Evolutionary conservation across 768 basidiomycete species (phyloP).

Genomic region (Leccinum imitatum): DNA sequence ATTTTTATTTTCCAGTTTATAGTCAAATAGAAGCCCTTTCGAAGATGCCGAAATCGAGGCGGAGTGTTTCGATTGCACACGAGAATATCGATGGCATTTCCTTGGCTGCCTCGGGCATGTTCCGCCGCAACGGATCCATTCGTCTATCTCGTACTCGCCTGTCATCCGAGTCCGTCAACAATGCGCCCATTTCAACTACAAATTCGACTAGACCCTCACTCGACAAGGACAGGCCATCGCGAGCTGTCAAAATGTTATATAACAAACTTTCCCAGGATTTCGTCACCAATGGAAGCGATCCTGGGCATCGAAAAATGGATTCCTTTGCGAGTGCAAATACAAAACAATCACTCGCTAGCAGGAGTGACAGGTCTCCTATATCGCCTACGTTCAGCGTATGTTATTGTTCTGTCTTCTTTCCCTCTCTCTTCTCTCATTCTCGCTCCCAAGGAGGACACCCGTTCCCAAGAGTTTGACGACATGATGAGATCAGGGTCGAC

Average conservation of each 20-base stretch:
- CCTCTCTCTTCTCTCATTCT: conserved; percentile 2
- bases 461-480: conserved; percentile 85
- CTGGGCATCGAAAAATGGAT: conserved; percentile 54
- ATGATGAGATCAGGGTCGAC: conserved; percentile 87
- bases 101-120: conserved; percentile 36
- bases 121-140: conserved; percentile 26
- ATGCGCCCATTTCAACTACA: conserved; percentile 17
- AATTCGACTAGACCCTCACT: conserved; percentile 52
- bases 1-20: conserved; percentile 46
- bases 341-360: conserved; percentile 37
- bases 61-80: conserved; percentile 69
- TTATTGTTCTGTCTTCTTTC: conserved; percentile 8
- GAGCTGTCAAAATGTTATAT: conserved; percentile 58
- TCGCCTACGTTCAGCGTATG: conserved; percentile 36
- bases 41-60: conserved; percentile 53
- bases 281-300: conserved; percentile 39
- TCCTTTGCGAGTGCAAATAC: conserved; percentile 53
- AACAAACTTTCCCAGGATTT: conserved; percentile 42
- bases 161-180: conserved; percentile 41
- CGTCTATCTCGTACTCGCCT: conserved; percentile 29
- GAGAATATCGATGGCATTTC: conserved; percentile 46
- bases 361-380: conserved; percentile 34
- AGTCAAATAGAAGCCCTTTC: conserved; percentile 73
- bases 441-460: conserved; percentile 49
- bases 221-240: conserved; percentile 52